These are phyloP conservation scores for Ganoderma leucocontextum DNA, from an alignment of 1,284 basidiomycete genomes.

Conservation along the genomic window DNA sequence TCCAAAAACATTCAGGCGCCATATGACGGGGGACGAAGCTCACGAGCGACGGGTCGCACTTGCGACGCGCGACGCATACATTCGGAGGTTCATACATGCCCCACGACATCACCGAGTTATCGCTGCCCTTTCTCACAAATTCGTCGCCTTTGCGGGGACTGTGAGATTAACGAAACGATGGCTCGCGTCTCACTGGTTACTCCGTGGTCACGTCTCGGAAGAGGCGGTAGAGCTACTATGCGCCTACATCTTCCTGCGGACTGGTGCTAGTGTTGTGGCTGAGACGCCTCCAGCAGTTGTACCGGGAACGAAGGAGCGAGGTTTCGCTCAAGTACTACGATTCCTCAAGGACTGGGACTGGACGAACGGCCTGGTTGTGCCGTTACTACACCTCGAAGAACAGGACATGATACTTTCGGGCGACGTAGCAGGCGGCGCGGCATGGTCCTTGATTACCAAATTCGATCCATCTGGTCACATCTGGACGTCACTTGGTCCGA, in stretches of 20 bases:
- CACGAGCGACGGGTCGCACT: constrained; percentile 64
- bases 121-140: constrained; percentile 82
- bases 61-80: constrained; percentile 73
- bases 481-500: constrained; percentile 78
- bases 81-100: constrained; percentile 76
- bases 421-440: constrained; percentile 49
- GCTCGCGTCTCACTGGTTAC: constrained; percentile 91
- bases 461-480: constrained; percentile 77
- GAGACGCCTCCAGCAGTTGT: constrained; percentile 40
- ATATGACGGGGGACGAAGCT: constrained; percentile 45
- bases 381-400: constrained; percentile 56
- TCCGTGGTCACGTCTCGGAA: constrained; percentile 70
- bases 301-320: constrained; percentile 79
- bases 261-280: constrained; percentile 37
- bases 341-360: constrained; percentile 90
- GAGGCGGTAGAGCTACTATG: constrained; percentile 90
- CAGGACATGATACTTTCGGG: constrained; percentile 28
- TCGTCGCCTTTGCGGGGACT: constrained; percentile 84
- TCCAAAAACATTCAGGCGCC: constrained; percentile 49
- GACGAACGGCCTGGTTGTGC: constrained; percentile 69
- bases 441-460: constrained; percentile 88
- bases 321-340: constrained; percentile 82
- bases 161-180: constrained; percentile 93
- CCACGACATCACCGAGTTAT: constrained; percentile 90
- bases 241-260: constrained; percentile 67